Percentiles rank a stretch among this genome's conserved stretches.
Conservation (phyloP, 31 red algal genomes). For the Pterothamnion heteromorphum region DNA sequence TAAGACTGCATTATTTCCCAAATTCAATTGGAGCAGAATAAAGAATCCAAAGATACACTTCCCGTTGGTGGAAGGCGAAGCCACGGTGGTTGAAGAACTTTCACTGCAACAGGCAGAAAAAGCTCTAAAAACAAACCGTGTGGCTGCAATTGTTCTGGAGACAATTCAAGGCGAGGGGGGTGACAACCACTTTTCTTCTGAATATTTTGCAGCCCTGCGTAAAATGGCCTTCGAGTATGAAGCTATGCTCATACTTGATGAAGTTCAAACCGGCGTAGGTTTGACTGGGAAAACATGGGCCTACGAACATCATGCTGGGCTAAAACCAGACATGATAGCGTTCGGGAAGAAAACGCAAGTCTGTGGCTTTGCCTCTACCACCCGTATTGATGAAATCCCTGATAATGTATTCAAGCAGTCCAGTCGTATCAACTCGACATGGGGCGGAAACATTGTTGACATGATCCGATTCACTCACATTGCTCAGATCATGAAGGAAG, state of each 20-base stretch:
- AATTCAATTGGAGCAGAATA: not conserved
- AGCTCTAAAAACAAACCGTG: not conserved
- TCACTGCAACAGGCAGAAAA: not conserved
- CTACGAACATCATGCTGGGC: constrained; percentile 52
- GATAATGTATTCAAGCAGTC: not conserved
- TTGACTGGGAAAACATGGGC: constrained; percentile 60
- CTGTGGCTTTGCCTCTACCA: not conserved
- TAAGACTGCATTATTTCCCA: not conserved
- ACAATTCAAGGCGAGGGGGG: constrained; percentile 77
- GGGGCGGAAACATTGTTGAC: not conserved
- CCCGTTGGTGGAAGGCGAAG: not conserved
- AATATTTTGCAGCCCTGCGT: constrained; percentile 54
- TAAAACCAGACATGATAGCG: constrained; percentile 68
- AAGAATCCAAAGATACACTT: not conserved
- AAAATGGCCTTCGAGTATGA: constrained; percentile 56
- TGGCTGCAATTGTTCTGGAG: constrained; percentile 68
- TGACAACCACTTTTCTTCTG: constrained; percentile 27
- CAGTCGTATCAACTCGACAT: not conserved
- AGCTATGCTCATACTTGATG: constrained; percentile 73
- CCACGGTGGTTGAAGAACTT: not conserved
- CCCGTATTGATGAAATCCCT: constrained; percentile 14
- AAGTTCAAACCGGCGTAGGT: constrained; percentile 74
- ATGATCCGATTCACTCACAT: not conserved
- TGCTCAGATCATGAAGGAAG: constrained; percentile 13
- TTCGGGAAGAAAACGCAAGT: constrained; percentile 50